Evolutionary conservation across 352 stramenopile species (phyloP), one percentile per base, ranked within the genome.

Genomic region (Paralagenidium karlingii): DNA sequence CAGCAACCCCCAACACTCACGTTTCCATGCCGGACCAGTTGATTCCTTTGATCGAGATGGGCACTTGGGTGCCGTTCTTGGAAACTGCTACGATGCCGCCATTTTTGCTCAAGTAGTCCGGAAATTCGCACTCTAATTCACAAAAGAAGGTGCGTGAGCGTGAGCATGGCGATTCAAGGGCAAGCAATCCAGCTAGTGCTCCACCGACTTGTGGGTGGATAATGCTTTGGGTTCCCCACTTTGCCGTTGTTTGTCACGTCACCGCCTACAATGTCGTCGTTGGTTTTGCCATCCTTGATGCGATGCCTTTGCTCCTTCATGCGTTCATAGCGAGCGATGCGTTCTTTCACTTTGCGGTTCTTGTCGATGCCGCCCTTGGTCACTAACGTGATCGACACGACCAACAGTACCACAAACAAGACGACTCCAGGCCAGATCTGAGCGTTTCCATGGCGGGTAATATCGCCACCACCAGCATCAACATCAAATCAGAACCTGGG

Each of bases 201-300:
- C 1, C 24, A 58, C 38, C 24, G 27, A 53, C 45, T 40, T 18
- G 44, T 66, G 3, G 38, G 2, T 5, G 67, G 63, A 32, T 81
- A 81, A 24, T 55, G 52, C 34, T 69, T 66, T 1, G 67, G 67
- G 45, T 81, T 81, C 7, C 67, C 67, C 13, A 68, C 51, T 24
- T 65, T 45, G 8, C 64, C 68, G 22, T 36, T 20, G 3, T 36
- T 20, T 36, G 30, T 22, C 19, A 36, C 7, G 7, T 22, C 3
- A 36, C 22, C 30, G 8, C 30, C 30, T n/a, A n/a, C n/a, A n/a
- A n/a, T n/a, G 3, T 36, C 30, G 19, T 36, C 30, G 7, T 36
- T 36, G 3, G 22, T 20, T 22, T 20, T 20, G 19, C 30, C 30
- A 36, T 36, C 30, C 22, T 20, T 36, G 7, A 36, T 36, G n/a